Percentiles rank a stretch among this genome's conserved stretches.
phyloP scores from a whole-genome alignment of 2,329 filamentous ascomycete genomes.

The Fusarium anthophilum region DNA sequence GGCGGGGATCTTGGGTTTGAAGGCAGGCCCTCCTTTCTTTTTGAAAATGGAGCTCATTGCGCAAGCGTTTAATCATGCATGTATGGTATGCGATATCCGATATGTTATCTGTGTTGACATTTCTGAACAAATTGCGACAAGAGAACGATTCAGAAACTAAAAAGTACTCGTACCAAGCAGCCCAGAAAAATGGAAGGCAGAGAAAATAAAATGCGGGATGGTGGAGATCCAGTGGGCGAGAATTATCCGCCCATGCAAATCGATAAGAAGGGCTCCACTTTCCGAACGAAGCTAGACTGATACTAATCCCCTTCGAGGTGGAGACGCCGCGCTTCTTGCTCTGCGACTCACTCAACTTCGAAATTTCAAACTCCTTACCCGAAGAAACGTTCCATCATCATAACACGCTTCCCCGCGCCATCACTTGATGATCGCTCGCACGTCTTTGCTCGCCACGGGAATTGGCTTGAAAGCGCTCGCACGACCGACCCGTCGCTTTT shows the following conservation, averaged over 20 bases:
- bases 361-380: slow-evolving; percentile 57
- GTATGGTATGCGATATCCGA: slow-evolving; percentile 9
- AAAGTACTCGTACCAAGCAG: slow-evolving; percentile 32
- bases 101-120: slow-evolving; percentile 30
- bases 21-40: slow-evolving; percentile 69
- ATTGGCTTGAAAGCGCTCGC: slow-evolving; percentile 47
- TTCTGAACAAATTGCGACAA: slow-evolving; percentile 5
- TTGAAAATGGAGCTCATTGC: slow-evolving; percentile 75
- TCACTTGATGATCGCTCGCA: slow-evolving; percentile 50
- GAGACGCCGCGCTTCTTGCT: slow-evolving; percentile 46
- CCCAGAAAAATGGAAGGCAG: slow-evolving; percentile 37
- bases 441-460: slow-evolving; percentile 47
- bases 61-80: slow-evolving; percentile 31
- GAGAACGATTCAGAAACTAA: slow-evolving; percentile 14
- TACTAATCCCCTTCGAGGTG: slow-evolving; percentile 43
- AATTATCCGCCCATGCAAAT: slow-evolving; percentile 48
- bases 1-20: slow-evolving; percentile 74
- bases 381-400: slow-evolving; percentile 49
- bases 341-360: slow-evolving; percentile 54
- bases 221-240: slow-evolving; percentile 38
- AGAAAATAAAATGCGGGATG: slow-evolving; percentile 47
- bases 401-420: slow-evolving; percentile 45
- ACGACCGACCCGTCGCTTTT: slow-evolving; percentile 43
- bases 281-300: slow-evolving; percentile 45
- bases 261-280: slow-evolving; percentile 44